Conservation (phyloP, 257 asterid genomes). For the Fraxinus anomala region DNA sequence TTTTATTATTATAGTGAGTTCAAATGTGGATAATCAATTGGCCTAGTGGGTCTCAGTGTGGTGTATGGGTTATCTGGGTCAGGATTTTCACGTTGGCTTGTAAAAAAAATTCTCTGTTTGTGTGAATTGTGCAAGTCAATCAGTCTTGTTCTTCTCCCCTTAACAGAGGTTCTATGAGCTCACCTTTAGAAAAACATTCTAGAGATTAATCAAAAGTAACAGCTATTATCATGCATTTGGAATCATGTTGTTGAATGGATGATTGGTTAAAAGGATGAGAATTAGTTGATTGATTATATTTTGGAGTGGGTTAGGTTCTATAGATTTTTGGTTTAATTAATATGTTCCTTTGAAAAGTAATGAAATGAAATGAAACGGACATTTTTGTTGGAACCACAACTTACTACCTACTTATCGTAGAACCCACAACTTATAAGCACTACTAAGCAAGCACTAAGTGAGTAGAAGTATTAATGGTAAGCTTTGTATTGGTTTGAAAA, state of each 20-base stretch:
- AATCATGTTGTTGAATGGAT: not conserved
- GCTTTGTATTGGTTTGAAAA: not conserved
- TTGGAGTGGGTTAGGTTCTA: not conserved
- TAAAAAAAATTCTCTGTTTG: not conserved
- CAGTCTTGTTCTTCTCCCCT: not conserved
- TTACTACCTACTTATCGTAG: no score
- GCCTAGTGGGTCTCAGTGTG: no score
- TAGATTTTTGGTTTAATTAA: not conserved
- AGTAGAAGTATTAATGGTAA: conserved; percentile 1
- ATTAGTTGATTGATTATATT: not conserved
- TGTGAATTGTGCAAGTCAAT: not conserved
- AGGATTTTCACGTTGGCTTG: conserved; percentile 1
- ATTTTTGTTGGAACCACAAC: not conserved
- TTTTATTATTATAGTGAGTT: not conserved
- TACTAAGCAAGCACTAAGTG: not conserved
- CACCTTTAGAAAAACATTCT: not conserved
- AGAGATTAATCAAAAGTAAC: not conserved
- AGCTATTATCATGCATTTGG: not conserved
- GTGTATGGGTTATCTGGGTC: not conserved
- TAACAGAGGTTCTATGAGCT: not conserved
- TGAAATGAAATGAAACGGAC: not conserved
- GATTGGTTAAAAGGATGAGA: not conserved
- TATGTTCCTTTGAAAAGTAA: not conserved
- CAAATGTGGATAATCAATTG: no score
- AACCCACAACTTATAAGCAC: not conserved